Base-by-base conservation (phyloP, 495 filamentous ascomycete genomes). In the Lophiostoma macrostomum region DNA sequence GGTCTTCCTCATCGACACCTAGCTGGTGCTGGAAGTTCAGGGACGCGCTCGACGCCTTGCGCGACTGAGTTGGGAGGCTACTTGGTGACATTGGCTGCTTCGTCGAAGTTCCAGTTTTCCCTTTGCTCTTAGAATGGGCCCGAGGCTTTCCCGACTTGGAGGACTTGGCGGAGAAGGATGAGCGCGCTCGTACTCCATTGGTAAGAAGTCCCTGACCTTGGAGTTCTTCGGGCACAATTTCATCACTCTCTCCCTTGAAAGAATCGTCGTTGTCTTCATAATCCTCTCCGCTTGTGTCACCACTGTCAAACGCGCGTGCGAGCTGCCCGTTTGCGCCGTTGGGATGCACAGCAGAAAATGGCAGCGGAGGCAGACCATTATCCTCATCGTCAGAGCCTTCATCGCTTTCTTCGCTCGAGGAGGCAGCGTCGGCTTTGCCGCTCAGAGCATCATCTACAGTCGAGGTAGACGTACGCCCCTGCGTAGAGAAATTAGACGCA, bases 381-480 rank as follows among this genome's bases (percentile, higher is more conserved):
- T 80, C 75, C 0, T 61, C 57, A 24, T 37, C 85, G 50, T 79
- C 77, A 38, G 79, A 80, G 32, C 76, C 79, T 32, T 81, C 80
- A 49, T 91, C 88, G 56, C 80, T 84, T 22, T 86, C 83, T 47
- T 89, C 87, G 34, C 87, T 90, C 22, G 91, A 96, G 10, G 90
- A 96, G 32, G 88, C 83, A 29, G 78, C 80, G 61, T 95, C 91
- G 31, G 91, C 90, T 59, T 81, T 83, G 12, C 89, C 88, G 66
- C 90, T 95, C 57, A 94, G 81, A 6, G 86, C 87, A 70, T 97
- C 94, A 65, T 96, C 93, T 29, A 91, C 71, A 16, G 93, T 95
- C 5, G 93, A 95, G n/a, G 87, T 86, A 5, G 90, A 96, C 3
- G 89, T 90, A 64, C 91, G 87, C 36, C 87, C 88, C 59, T 90